A percentile compares a stretch with the other conserved stretches of the same genome.
phyloP scores from a whole-genome alignment of 1,139 yeast genomes.

The Suhomyces panamericanus region DNA sequence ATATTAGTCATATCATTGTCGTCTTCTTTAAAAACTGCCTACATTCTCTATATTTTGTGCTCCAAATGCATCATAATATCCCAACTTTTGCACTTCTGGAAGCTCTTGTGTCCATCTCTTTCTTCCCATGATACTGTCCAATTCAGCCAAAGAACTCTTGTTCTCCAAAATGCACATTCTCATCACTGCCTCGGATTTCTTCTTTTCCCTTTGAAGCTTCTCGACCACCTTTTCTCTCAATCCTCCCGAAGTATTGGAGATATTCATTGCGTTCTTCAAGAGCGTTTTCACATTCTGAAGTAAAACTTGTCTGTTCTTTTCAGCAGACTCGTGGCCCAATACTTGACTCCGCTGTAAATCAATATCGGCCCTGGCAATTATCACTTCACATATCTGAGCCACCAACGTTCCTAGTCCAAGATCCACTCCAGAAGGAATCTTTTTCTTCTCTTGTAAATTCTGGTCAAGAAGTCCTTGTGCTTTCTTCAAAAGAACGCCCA shows the following conservation, averaged over 20 bases:
- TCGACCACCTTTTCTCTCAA: slow-evolving; percentile 49
- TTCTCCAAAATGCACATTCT: slow-evolving; percentile 49
- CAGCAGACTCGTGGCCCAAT: slow-evolving; percentile 28
- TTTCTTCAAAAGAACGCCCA: slow-evolving; percentile 37
- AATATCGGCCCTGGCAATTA: slow-evolving; percentile 53
- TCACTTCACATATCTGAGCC: slow-evolving; percentile 42
- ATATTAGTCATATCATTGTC: no score
- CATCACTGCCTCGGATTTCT: slow-evolving; percentile 45
- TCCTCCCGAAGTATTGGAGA: slow-evolving; percentile 51
- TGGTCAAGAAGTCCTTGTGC: slow-evolving; percentile 38
- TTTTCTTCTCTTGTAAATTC: slow-evolving; percentile 20
- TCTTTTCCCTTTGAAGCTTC: slow-evolving; percentile 42
- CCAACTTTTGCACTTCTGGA: slow-evolving; percentile 27
- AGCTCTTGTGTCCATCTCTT: slow-evolving; percentile 35
- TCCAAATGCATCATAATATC: slow-evolving; percentile 30
- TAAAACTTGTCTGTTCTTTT: slow-evolving; percentile 30
- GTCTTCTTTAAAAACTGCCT: not conserved
- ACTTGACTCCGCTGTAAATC: slow-evolving; percentile 51
- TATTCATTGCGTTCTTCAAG: slow-evolving; percentile 48
- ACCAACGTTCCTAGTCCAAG: slow-evolving; percentile 38
- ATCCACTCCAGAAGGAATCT: slow-evolving; percentile 20
- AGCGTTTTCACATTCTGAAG: slow-evolving; percentile 41
- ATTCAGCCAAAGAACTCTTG: slow-evolving; percentile 34
- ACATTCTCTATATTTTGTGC: slow-evolving; percentile 7
- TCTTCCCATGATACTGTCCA: slow-evolving; percentile 40